phyloP scores from a whole-genome alignment of 164 flowering plant species.

The Pachysandra terminalis region DNA sequence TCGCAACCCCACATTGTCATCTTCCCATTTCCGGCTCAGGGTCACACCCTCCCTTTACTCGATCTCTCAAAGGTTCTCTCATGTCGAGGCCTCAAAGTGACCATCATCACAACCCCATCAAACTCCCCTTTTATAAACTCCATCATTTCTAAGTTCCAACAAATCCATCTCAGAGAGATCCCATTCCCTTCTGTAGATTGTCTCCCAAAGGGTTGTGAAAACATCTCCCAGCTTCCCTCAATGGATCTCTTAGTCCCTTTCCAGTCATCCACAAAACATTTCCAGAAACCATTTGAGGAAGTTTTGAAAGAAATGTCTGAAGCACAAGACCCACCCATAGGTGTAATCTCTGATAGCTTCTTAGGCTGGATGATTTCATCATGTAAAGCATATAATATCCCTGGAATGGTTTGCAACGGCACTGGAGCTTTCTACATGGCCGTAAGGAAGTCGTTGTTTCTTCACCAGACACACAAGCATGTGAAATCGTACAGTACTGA shows the following conservation, averaged over 20 bases:
- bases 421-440: neutral
- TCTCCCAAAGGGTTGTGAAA: neutral
- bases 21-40: slow-evolving; percentile 5
- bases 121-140: neutral
- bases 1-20: neutral
- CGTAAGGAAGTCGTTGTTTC: neutral
- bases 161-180: neutral
- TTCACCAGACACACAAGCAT: neutral
- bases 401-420: neutral
- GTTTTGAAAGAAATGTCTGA: neutral
- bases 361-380: neutral
- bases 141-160: neutral
- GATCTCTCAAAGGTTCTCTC: slow-evolving; percentile 2
- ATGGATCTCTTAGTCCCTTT: neutral
- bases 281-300: neutral
- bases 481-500: neutral
- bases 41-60: slow-evolving; percentile 1
- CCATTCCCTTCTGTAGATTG: neutral
- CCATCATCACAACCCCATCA: slow-evolving; percentile 5
- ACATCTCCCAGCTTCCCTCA: neutral
- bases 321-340: neutral
- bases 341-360: neutral
- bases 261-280: neutral
- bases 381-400: neutral
- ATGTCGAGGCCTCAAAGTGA: slow-evolving; percentile 1